Base-by-base conservation (phyloP, 225 moss, liverwort and hornwort species). In the Physcomitrellopsis africana region DNA sequence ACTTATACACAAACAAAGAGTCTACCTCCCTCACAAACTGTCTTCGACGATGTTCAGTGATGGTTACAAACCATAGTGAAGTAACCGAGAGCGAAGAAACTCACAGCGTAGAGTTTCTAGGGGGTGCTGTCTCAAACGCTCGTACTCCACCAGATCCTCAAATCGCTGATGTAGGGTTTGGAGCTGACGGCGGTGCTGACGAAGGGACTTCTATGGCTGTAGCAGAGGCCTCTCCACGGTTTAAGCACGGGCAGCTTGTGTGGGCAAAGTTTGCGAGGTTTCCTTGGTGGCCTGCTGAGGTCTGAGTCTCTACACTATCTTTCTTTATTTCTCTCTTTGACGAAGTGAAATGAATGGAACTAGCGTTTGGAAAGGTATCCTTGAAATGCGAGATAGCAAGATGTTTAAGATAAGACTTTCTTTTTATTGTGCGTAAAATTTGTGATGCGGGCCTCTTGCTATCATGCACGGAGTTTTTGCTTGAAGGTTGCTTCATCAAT, bases 201-300 rank as follows among this genome's bases (percentile, higher is more conserved):
- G 68, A 79, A 76, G 81, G 81, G 32, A 71, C 68, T 63, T 81
- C 74, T 44, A 80, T 85, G 81, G 83, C 81, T 67, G 76, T 72
- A 59, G 55, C 69, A 47, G 83, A 79, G 52, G 51, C 57, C 7
- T 59, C 74, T 71, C 70, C 86, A 73, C 77, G 74, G 16, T 99
- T 93, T 75, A 74, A 84, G 67, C 80, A 87, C 43, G 99, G 95
- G 46, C 93, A 99, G 64, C 89, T 99, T 74, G 88, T 87, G 55
- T 99, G 95, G 99, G 99, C 99, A 63, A 99, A 99, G 72, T 92
- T 91, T 90, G 99, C 93, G 3, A 89, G 95, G 63, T 99, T 99
- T 46, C 99, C 99, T 59, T 99, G 99, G 99, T 99, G 99, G 99
- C 95, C 99, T 81, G 99, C 99, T 45, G 90, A 92, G 99, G 99